Base-by-base conservation (phyloP, 2,329 filamentous ascomycete genomes). In the Sporothrix euskadiensis region DNA sequence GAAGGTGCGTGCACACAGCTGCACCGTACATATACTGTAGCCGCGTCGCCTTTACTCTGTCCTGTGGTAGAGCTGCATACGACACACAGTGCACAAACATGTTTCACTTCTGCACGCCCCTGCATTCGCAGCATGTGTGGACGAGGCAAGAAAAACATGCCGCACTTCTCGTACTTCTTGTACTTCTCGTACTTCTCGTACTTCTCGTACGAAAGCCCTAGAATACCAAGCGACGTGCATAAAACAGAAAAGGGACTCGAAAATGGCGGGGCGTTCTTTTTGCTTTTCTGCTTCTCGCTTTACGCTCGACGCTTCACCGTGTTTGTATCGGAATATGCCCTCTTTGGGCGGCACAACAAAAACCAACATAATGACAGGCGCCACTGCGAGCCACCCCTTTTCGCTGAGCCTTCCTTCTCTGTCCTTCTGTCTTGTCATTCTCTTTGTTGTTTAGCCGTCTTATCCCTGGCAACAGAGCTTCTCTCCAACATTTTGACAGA, bases 61-160 rank as follows among this genome's bases (percentile, higher is more conserved):
- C 12, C n/a, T 35, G 63, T 19, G 5, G 14, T 6, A 44, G 10
- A 47, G 6, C n/a, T 4, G 3, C 32, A 30, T 6, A 12, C 1
- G 3, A 0, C 44, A 30, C 68, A 65, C 70, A 65, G 70, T 72
- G 49, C 35, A 14, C 14, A 47, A 19, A 56, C 22, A 44, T 72
- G 71, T 72, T 68, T 72, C 71, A 72, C 71, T 56, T 68, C 70
- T 65, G 59, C 69, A 63, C 56, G 56, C 56, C 69, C 69, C 63
- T 63, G 69, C 69, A 19, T 71, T 56, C 12, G 8, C 16, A 32
- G 44, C 66, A 39, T 54, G 49, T 52, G 44, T n/a, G 41, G 32
- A 35, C 44, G 30, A 35, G 41, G 47, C 41, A 52, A 32, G 19
- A 26, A 52, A 68, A 49, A 30, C 39, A 30, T 14, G 19, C 9